Evolutionary conservation across 305 asterid genomes (phyloP).

Genomic region (Fraxinus greggii): DNA sequence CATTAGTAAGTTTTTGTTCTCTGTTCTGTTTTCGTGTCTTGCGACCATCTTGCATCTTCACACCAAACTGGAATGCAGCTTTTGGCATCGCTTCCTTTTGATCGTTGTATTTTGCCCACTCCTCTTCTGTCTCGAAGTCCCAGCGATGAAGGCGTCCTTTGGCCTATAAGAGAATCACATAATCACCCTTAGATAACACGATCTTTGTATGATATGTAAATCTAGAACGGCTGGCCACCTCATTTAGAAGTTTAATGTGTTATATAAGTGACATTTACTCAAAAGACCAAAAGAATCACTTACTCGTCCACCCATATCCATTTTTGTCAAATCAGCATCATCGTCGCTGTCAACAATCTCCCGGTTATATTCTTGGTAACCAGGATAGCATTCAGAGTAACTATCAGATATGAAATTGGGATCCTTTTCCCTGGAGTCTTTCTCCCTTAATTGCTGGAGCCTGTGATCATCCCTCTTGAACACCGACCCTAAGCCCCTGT

Average conservation of each 20-base stretch:
- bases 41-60: slow-evolving; percentile 97
- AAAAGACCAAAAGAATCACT: slow-evolving; percentile 31
- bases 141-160: slow-evolving; percentile 95
- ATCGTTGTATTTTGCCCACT: slow-evolving; percentile 94
- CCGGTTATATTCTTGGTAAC: slow-evolving; percentile 94
- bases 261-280: not conserved
- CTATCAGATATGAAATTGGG: slow-evolving; percentile 96
- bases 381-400: slow-evolving; percentile 98
- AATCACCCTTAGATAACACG: not conserved
- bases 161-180: slow-evolving; percentile 47
- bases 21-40: slow-evolving; percentile 94
- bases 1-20: slow-evolving; percentile 90
- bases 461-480: slow-evolving; percentile 95
- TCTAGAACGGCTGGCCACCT: not conserved
- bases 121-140: slow-evolving; percentile 99
- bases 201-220: not conserved
- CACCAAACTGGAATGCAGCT: slow-evolving; percentile 99
- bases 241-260: not conserved
- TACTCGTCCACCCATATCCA: slow-evolving; percentile 99
- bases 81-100: slow-evolving; percentile 99
- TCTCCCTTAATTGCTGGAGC: slow-evolving; percentile 91
- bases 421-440: slow-evolving; percentile 92
- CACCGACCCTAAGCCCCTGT: slow-evolving; percentile 95
- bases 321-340: slow-evolving; percentile 89
- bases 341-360: slow-evolving; percentile 93